phyloP scores from a whole-genome alignment of 257 asterid genomes.

The Henckelia pumila region DNA sequence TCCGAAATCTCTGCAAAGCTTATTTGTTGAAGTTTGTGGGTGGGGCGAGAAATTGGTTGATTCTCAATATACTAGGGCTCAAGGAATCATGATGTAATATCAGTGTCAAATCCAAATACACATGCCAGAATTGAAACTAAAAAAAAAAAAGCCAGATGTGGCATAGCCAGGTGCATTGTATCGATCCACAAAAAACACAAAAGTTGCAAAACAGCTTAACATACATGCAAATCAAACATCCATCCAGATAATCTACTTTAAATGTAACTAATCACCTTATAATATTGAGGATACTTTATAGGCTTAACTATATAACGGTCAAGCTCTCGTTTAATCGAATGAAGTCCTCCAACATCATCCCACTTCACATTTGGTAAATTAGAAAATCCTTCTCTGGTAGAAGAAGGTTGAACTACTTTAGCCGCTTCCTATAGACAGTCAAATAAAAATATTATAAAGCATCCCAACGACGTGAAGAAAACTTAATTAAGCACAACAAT shows the following conservation, averaged over 20 bases:
- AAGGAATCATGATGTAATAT: neutral
- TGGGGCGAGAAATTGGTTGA: neutral
- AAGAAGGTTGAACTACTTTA: slow-evolving; percentile 76
- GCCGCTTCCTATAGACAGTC: slow-evolving; percentile 67
- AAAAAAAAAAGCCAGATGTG: no score
- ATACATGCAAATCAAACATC: slow-evolving; percentile 10
- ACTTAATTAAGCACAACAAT: slow-evolving; percentile 2
- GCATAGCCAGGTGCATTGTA: no score
- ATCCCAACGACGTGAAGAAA: neutral
- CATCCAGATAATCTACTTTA: slow-evolving; percentile 16
- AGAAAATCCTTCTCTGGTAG: slow-evolving; percentile 88
- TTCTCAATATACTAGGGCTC: neutral
- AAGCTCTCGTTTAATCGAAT: slow-evolving; percentile 53
- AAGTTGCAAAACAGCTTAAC: neutral
- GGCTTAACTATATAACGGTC: slow-evolving; percentile 56
- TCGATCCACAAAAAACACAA: no score
- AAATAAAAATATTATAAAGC: slow-evolving; percentile 9
- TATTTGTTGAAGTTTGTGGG: neutral
- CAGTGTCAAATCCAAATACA: no score
- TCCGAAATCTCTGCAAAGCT: slow-evolving; percentile 1
- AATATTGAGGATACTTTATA: slow-evolving; percentile 64
- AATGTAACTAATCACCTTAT: slow-evolving; percentile 50
- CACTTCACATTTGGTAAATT: slow-evolving; percentile 75
- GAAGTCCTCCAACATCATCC: slow-evolving; percentile 94
- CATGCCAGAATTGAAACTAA: neutral